Evolutionary conservation across 2,329 filamentous ascomycete genomes (phyloP).

Genomic region (Phialemoniopsis sp.): DNA sequence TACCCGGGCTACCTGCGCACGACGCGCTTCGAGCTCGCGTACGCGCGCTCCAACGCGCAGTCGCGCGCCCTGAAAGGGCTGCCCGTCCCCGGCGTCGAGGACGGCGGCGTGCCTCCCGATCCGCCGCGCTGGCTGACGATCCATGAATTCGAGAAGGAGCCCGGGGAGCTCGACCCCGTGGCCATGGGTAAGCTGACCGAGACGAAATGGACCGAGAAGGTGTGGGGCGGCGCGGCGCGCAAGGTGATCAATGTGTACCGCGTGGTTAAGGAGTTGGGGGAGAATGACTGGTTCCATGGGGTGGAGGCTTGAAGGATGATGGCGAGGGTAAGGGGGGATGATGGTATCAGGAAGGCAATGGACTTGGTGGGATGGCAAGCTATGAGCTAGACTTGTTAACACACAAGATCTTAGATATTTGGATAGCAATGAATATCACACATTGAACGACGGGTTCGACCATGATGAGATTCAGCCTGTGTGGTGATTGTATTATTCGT

Average conservation of each 20-base stretch:
- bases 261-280: constrained; percentile 6
- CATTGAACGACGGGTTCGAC: no score
- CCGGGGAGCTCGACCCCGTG: constrained; percentile 4
- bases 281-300: constrained; percentile 10
- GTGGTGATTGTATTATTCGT: no score
- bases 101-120: constrained; percentile 5
- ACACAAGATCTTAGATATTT: no score
- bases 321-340: no score
- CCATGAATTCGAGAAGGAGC: constrained; percentile 2
- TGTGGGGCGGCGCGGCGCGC: constrained; percentile 4
- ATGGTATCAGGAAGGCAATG: no score
- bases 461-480: no score
- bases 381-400: no score
- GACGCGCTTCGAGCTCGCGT: constrained; percentile 14
- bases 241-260: constrained; percentile 4
- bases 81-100: constrained; percentile 10
- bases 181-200: constrained; percentile 5
- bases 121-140: constrained; percentile 12
- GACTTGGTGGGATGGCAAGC: no score
- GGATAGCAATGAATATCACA: no score
- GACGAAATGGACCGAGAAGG: constrained; percentile 9
- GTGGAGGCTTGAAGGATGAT: constrained; percentile 1
- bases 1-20: constrained; percentile 14
- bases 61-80: constrained; percentile 14
- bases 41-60: constrained; percentile 13